Base-by-base conservation (phyloP, 306 rosid species). In the Acacia melanoxylon region DNA sequence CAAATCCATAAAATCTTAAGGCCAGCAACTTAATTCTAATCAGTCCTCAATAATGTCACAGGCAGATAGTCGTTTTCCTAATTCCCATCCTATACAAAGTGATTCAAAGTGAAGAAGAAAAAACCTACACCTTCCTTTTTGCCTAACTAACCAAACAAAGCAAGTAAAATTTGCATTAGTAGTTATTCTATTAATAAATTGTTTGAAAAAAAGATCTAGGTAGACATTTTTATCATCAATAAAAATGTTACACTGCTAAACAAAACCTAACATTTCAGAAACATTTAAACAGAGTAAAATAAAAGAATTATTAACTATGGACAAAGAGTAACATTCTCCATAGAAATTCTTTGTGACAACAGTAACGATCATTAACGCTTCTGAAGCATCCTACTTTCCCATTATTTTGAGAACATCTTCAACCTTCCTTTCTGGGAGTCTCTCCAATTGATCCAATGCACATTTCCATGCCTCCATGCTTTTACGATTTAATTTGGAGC, bases 401-500 rank as follows among this genome's bases (percentile, higher is more conserved):
- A 61, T 84, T 80, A 69, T 19, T 80, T 59, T 62, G 5, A 84
- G 81, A 31, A 75, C 58, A 0, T 17, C 33, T 59, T 80, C 78
- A 58, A 79, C 80, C 58, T 69, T 59, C 14, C 2, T 11, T 31
- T 31, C 4, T 31, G 49, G 62, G 77, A 46, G 31, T 27, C 35
- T 61, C 20, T 46, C 49, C 65, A 61, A 78, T 19, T 77, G 46
- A 0, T 15, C 41, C 70, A 83, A 35, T 16, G 76, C 76, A 8
- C 9, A 48, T 52, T 63, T 41, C 68, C 86, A 83, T 1, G 74
- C 80, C 10, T 72, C 31, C 24, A 31, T 4, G 20, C 72, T 41
- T 31, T 24, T 15, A 61, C 17, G 20, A 16, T 52, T 70, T 46
- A 83, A 72, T 25, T 77, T 37, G 40, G 82, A 77, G 12, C 79